Base-by-base conservation (phyloP, 495 filamentous ascomycete species). In the Oleoguttula mirabilis region DNA sequence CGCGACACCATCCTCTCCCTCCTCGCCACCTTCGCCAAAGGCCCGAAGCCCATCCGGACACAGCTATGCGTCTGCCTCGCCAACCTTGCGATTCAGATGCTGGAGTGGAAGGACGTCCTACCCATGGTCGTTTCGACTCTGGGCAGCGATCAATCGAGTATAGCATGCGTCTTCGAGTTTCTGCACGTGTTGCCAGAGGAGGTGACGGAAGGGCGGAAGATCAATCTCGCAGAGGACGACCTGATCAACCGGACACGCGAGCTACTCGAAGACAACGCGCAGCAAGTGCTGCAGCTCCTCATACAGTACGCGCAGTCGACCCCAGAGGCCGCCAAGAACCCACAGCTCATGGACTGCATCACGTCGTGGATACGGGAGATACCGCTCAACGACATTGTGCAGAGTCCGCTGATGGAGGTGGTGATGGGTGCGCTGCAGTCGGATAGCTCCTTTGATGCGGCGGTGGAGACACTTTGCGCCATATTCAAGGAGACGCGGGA, bases 161-260 rank as follows among this genome's bases (percentile, higher is more conserved):
- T 77, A 45, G 78, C 88, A 39, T 88, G 82, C 58, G 80, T 95
- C 51, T 65, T 99, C 48, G 92, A 96, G 58, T 96, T 99, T 62
- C 69, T 99, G 41, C 86, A 79, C 57, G 87, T 99, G 55, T 75
- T 99, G 34, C 90, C 90, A 15, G 90, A 99, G 69, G 90, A 99
- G 73, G 92, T 99, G 60, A 96, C 84, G 36, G 90, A 96, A 69
- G 90, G 92, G 63, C 84, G 90, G 63, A 96, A 94, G 68, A 93
- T 96, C 73, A 92, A 84, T 71, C 72, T 99, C 64, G 85, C 82
- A 70, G 90, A 99, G 77, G 88, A 96, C 57, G 88, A 96, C 57
- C 74, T 99, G 48, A 61, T 60, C 20, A 65, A 65, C 43, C 77
- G 92, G 66, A 94, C 88, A 37, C 70, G 72, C 55, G 90, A 95